Evolutionary conservation across 192 early-diverging fungal genomes (phyloP).

Genomic region (Rhizophlyctis rosea): DNA sequence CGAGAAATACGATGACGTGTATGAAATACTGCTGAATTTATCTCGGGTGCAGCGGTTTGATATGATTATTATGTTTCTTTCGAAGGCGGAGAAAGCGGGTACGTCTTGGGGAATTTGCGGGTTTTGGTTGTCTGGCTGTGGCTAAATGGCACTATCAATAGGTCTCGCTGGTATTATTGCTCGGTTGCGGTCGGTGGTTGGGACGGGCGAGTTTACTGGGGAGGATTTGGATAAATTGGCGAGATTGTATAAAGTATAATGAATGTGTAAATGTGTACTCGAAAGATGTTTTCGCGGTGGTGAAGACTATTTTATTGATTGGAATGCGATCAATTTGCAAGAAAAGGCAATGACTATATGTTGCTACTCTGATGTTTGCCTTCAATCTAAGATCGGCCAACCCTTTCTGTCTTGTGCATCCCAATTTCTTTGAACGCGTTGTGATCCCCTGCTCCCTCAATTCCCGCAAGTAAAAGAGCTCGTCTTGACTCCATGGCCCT

Average conservation of each 20-base stretch:
- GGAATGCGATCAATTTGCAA: no score
- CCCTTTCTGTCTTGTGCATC: no score
- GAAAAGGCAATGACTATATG: no score
- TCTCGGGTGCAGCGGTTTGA: slow-evolving; percentile 30
- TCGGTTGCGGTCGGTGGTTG: neutral
- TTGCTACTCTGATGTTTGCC: no score
- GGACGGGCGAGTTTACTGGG: neutral
- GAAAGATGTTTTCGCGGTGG: no score
- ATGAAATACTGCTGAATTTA: slow-evolving; percentile 14
- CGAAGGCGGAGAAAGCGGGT: slow-evolving; percentile 30
- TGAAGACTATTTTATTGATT: no score
- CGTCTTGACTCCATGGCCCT: no score
- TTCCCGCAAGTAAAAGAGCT: no score
- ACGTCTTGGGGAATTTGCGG: neutral
- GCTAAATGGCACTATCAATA: neutral
- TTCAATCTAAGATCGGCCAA: no score
- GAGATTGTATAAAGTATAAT: neutral
- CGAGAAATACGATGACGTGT: slow-evolving; percentile 7
- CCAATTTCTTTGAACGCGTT: no score
- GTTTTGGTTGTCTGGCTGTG: neutral
- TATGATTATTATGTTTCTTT: slow-evolving; percentile 38
- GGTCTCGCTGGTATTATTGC: neutral
- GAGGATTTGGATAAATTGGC: neutral
- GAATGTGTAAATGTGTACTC: no score
- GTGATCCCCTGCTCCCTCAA: no score